These are phyloP conservation scores for Suillus subalutaceus DNA, from an alignment of 768 basidiomycete species.

Conservation along the genomic window DNA sequence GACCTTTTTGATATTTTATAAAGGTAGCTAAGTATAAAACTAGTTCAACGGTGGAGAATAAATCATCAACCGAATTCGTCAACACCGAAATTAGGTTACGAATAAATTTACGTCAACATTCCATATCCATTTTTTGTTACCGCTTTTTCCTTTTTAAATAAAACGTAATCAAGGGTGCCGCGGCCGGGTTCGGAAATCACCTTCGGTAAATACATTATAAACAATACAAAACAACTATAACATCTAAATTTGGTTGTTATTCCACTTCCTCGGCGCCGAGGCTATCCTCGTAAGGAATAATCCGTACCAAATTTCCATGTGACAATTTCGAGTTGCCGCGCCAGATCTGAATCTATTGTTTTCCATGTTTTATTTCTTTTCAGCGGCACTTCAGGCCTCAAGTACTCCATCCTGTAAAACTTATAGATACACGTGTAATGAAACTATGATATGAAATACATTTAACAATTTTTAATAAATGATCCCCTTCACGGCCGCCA, in stretches of 20 bases:
- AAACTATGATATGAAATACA: not conserved
- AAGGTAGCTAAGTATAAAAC: conserved; percentile 40
- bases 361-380: conserved; percentile 11
- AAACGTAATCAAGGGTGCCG: conserved; percentile 41
- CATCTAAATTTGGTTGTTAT: conserved; percentile 25
- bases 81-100: conserved; percentile 35
- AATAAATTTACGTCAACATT: conserved; percentile 30
- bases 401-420: conserved; percentile 18
- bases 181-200: conserved; percentile 44
- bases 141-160: conserved; percentile 30
- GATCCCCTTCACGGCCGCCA: conserved; percentile 6
- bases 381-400: conserved; percentile 21
- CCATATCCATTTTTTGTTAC: conserved; percentile 34
- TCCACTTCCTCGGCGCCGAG: conserved; percentile 47
- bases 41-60: conserved; percentile 36
- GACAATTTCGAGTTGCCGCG: conserved; percentile 36
- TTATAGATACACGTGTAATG: conserved; percentile 25
- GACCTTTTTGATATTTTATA: conserved; percentile 13
- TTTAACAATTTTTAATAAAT: not conserved
- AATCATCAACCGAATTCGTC: conserved; percentile 29
- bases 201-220: conserved; percentile 27
- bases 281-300: conserved; percentile 34
- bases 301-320: conserved; percentile 38
- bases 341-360: conserved; percentile 34
- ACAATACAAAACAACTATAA: conserved; percentile 24